Conservation (phyloP, 73 alveolate genomes). For the Durusdinium trenchii region DNA sequence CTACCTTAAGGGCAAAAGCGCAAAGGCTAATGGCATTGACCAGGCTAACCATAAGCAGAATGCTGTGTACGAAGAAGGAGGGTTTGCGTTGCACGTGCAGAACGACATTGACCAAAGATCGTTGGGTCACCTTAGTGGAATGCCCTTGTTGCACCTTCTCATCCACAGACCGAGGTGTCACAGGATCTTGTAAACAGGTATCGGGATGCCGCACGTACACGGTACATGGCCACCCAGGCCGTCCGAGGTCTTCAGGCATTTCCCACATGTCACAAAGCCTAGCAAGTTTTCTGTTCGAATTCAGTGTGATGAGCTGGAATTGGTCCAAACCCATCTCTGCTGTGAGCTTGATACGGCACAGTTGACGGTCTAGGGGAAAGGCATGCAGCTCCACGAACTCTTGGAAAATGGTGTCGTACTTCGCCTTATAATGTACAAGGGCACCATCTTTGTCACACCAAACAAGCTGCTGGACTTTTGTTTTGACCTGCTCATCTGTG, state of each 20-base stretch:
- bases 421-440: neutral
- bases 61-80: slow-evolving; percentile 14
- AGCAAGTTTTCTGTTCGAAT: too few relatives aligned
- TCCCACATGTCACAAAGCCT: too few relatives aligned
- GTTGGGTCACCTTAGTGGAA: neutral
- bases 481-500: neutral
- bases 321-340: too few relatives aligned
- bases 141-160: too few relatives aligned
- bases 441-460: neutral
- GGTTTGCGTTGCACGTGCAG: slow-evolving; percentile 19
- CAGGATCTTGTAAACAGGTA: too few relatives aligned
- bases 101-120: neutral
- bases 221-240: too few relatives aligned
- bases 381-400: neutral
- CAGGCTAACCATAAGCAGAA: slow-evolving; percentile 5
- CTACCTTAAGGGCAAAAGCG: neutral
- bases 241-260: too few relatives aligned
- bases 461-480: neutral
- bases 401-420: neutral
- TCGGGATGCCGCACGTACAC: too few relatives aligned
- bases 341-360: neutral
- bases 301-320: too few relatives aligned
- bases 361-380: neutral
- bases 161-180: too few relatives aligned
- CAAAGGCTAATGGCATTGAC: slow-evolving; percentile 15